Evolutionary conservation across 2,329 filamentous ascomycete species (phyloP).

Genomic region (Exophiala sideris): DNA sequence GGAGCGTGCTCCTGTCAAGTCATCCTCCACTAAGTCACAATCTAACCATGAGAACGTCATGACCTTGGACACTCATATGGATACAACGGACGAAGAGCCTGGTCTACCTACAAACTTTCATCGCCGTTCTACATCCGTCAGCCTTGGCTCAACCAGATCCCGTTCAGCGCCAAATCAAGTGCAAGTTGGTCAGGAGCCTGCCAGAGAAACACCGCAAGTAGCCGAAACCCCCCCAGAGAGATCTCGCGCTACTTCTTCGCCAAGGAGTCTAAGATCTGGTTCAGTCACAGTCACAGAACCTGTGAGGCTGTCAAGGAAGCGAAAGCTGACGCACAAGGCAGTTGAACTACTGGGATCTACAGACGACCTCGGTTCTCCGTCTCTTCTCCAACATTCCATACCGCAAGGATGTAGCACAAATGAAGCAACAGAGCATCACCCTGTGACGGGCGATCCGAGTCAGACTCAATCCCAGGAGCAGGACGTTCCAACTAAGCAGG

Average conservation of each 20-base stretch:
- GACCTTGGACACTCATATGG: not conserved
- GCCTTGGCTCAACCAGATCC: not conserved
- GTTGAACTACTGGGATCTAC: not conserved
- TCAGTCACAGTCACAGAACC: not conserved
- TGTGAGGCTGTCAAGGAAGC: conserved; percentile 6
- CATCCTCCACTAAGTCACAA: not conserved
- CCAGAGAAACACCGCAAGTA: too few species aligned
- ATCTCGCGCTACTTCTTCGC: not conserved
- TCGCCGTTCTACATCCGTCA: not conserved
- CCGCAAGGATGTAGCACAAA: too few species aligned
- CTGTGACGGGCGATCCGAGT: too few species aligned
- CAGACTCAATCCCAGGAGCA: too few species aligned
- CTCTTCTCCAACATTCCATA: not conserved
- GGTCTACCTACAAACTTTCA: not conserved
- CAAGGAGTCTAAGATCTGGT: not conserved
- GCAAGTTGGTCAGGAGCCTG: not conserved
- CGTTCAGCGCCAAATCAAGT: not conserved
- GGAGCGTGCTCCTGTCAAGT: not conserved
- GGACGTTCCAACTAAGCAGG: too few species aligned
- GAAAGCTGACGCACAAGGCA: conserved; percentile 10
- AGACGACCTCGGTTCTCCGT: not conserved
- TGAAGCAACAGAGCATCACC: too few species aligned
- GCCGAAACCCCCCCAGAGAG: too few species aligned
- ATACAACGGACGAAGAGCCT: conserved; percentile 6
- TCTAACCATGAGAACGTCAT: not conserved